phyloP scores from a whole-genome alignment of 2,329 filamentous ascomycete species.

The Catunica adiposa region DNA sequence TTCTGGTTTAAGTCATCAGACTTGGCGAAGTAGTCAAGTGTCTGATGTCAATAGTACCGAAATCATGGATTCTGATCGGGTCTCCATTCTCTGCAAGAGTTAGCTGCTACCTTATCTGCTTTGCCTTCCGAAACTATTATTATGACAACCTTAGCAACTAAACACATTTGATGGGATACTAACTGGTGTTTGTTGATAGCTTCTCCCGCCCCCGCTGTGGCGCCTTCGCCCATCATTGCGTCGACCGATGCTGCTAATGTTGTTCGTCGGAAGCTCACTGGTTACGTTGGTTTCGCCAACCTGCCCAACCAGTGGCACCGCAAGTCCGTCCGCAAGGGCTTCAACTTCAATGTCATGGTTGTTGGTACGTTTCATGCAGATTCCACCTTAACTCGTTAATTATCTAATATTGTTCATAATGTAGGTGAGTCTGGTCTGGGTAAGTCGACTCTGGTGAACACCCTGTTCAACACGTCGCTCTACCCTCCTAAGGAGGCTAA shows the following conservation, averaged over 20 bases:
- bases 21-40: slow-evolving; percentile 2
- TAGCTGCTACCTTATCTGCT: neutral
- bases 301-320: slow-evolving; percentile 99
- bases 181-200: slow-evolving; percentile 6
- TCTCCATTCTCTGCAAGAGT: slow-evolving; percentile 5
- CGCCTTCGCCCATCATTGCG: slow-evolving; percentile 24
- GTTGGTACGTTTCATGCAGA: slow-evolving; percentile 56
- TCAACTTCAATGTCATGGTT: slow-evolving; percentile 99
- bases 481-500: slow-evolving; percentile 98
- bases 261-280: slow-evolving; percentile 92
- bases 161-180: slow-evolving; percentile 2
- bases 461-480: slow-evolving; percentile 96
- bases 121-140: neutral
- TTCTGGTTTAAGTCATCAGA: neutral
- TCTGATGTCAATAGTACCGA: slow-evolving; percentile 3
- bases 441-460: slow-evolving; percentile 98
- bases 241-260: slow-evolving; percentile 75
- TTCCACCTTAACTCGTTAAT: neutral
- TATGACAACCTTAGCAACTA: too few relatives aligned
- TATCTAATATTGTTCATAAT: neutral
- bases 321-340: slow-evolving; percentile 99
- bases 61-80: neutral
- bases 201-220: slow-evolving; percentile 19
- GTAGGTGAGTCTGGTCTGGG: slow-evolving; percentile 95
- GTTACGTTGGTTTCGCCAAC: slow-evolving; percentile 97